Evolutionary conservation across 139 green algal genomes (phyloP), one percentile per base, ranked within the genome.

Genomic region (Haematococcus lacustris): DNA sequence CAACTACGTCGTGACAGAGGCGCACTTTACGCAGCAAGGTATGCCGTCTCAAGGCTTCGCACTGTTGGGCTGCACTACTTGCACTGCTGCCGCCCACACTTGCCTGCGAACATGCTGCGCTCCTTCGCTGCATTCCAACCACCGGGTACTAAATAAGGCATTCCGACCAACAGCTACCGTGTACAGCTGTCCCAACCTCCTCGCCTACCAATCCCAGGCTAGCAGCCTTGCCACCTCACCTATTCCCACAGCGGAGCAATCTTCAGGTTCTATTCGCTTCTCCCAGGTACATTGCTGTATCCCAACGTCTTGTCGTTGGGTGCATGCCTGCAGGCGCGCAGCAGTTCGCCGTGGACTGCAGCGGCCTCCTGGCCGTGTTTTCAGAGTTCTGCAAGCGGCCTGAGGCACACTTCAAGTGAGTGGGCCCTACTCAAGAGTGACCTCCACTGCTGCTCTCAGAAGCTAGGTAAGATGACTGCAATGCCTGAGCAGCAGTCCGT

Each of bases 1-100:
- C 66, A 84, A 84, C 71, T 76, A 80, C 61, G 62, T 84, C 23
- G 78, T 74, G 9, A 84, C 78, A 35, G 78, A 84, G 71, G 71
- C 66, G 30, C 25, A 51, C 17, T 84, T 84, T 64, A 76, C n/a
- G n/a, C 41, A 32, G 9, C 13, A n/a, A 59, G 21, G 3, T 3
- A 32, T 38, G 64, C 37, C 37, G 21, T 30, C 3, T n/a, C 3
- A 33, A n/a, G 25, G 64, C 61, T 41, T 6, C 25, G 3, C 30
- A 40, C 3, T 5, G 4, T 4, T 9, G 26, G 39, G 5, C 30
- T 33, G 4, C 23, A 5, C 3, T 6, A 13, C 5, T 68, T 37
- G 57, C 23, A 30, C 32, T 37, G 57, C 26, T 37, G 57, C 26
- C 57, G 32, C 57, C 25, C 23, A 37, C 17, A 5, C 57, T 33